These are phyloP conservation scores for Fusarium abutilonis DNA, from an alignment of 2,329 filamentous ascomycete species.

Conservation along the genomic window DNA sequence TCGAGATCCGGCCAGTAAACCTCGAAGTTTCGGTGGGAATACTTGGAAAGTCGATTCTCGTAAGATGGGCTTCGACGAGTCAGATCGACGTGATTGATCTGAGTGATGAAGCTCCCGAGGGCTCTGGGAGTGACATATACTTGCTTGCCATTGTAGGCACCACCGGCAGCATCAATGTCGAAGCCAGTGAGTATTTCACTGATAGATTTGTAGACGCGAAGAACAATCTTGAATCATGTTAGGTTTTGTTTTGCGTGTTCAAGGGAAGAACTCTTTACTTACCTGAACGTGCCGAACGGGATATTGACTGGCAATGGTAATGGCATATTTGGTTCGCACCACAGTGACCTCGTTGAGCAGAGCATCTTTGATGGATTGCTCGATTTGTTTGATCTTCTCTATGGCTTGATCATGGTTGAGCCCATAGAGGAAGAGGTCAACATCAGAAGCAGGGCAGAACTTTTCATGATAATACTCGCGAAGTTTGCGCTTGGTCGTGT, in stretches of 20 bases:
- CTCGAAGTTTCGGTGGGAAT: slow-evolving; percentile 85
- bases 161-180: slow-evolving; percentile 85
- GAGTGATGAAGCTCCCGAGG: slow-evolving; percentile 80
- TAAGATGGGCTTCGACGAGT: slow-evolving; percentile 85
- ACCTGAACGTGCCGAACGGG: slow-evolving; percentile 81
- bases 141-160: slow-evolving; percentile 81
- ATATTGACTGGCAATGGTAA: slow-evolving; percentile 86
- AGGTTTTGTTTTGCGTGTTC: not conserved
- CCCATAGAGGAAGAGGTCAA: slow-evolving; percentile 87
- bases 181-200: slow-evolving; percentile 89
- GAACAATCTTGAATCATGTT: slow-evolving; percentile 70
- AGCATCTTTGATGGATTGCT: slow-evolving; percentile 76
- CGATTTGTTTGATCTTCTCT: slow-evolving; percentile 86
- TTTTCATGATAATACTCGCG: slow-evolving; percentile 83
- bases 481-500: slow-evolving; percentile 68
- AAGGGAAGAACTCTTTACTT: slow-evolving; percentile 8
- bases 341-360: slow-evolving; percentile 86
- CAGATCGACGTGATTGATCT: slow-evolving; percentile 83
- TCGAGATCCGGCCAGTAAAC: slow-evolving; percentile 81
- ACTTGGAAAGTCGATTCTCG: slow-evolving; percentile 86
- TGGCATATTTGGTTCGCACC: slow-evolving; percentile 84
- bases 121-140: slow-evolving; percentile 83
- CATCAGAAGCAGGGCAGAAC: slow-evolving; percentile 83
- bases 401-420: slow-evolving; percentile 79
- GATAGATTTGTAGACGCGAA: slow-evolving; percentile 84